Conservation (phyloP, 805 yeast species). For the Lipomyces kockii region DNA sequence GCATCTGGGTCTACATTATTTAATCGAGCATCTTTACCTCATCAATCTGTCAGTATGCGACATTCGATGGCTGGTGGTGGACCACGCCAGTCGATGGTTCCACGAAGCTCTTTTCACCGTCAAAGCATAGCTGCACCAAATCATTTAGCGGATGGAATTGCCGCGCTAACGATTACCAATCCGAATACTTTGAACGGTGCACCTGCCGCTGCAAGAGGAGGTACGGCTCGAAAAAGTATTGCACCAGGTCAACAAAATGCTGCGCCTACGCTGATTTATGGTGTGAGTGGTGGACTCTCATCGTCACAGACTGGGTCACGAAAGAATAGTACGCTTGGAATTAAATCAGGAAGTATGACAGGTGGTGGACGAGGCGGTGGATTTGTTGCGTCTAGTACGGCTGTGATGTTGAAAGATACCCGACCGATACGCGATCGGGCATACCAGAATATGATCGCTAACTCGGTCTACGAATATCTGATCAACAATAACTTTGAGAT, state of each 20-base stretch:
- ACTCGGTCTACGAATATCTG: constrained; percentile 70
- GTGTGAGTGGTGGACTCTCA: constrained; percentile 1
- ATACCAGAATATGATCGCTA: constrained; percentile 54
- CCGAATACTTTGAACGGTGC: constrained; percentile 27
- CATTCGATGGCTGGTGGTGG: constrained; percentile 30
- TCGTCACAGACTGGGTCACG: constrained; percentile 4
- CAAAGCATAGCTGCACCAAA: constrained; percentile 32
- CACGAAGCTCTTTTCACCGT: constrained; percentile 30
- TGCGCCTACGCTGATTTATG: constrained; percentile 18
- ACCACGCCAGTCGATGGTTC: constrained; percentile 35
- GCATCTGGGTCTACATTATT: constrained; percentile 20
- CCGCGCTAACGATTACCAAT: constrained; percentile 24
- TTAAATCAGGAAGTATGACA: background rate
- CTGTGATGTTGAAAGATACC: constrained; percentile 54
- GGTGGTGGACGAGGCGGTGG: constrained; percentile 23
- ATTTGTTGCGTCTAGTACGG: constrained; percentile 25
- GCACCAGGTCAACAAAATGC: constrained; percentile 28
- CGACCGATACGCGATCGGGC: constrained; percentile 77
- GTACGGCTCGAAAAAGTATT: constrained; percentile 24
- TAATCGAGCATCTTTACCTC: constrained; percentile 22
- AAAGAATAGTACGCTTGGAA: constrained; percentile 21
- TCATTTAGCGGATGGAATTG: constrained; percentile 10
- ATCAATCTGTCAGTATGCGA: constrained; percentile 15
- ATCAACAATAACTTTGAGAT: constrained; percentile 68
- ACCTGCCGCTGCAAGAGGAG: constrained; percentile 32